These are phyloP conservation scores for Nemania sp. DNA, from an alignment of 2,329 filamentous ascomycete genomes.

Conservation along the genomic window DNA sequence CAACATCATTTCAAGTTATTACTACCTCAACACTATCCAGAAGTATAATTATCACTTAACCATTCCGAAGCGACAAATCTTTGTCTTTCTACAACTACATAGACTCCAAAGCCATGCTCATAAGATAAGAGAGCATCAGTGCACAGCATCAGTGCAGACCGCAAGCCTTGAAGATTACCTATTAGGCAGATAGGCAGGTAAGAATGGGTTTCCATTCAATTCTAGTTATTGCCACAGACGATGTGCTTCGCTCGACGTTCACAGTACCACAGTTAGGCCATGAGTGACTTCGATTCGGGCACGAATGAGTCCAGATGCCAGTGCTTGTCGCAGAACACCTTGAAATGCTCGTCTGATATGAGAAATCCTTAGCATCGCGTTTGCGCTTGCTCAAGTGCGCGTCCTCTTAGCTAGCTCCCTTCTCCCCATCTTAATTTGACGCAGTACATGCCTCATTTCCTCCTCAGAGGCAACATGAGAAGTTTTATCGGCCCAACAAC, in stretches of 20 bases:
- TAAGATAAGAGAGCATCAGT: too few species aligned
- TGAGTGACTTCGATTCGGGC: conserved; percentile 53
- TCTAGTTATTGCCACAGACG: conserved; percentile 49
- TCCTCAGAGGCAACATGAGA: conserved; percentile 47
- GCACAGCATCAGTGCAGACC: too few species aligned
- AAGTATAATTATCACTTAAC: too few species aligned
- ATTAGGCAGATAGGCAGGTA: too few species aligned
- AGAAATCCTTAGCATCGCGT: conserved; percentile 48
- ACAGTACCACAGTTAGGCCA: too few species aligned
- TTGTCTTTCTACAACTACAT: too few species aligned
- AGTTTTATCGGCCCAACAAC: conserved; percentile 58
- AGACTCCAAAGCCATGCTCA: too few species aligned
- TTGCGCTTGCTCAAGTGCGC: conserved; percentile 31
- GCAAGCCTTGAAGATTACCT: too few species aligned
- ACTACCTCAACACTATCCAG: too few species aligned
- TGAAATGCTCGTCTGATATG: conserved; percentile 51
- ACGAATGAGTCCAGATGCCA: conserved; percentile 47
- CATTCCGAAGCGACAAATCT: too few species aligned
- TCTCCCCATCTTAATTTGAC: conserved; percentile 60
- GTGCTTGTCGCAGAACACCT: conserved; percentile 50
- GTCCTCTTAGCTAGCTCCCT: conserved; percentile 47
- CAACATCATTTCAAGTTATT: too few species aligned
- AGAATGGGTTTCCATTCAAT: background rate
- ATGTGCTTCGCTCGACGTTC: conserved; percentile 56
- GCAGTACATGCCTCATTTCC: conserved; percentile 50